Evolutionary conservation across 805 yeast genomes (phyloP), one percentile per base, ranked within the genome.

Genomic region (Myxozyma vanderwaltii): DNA sequence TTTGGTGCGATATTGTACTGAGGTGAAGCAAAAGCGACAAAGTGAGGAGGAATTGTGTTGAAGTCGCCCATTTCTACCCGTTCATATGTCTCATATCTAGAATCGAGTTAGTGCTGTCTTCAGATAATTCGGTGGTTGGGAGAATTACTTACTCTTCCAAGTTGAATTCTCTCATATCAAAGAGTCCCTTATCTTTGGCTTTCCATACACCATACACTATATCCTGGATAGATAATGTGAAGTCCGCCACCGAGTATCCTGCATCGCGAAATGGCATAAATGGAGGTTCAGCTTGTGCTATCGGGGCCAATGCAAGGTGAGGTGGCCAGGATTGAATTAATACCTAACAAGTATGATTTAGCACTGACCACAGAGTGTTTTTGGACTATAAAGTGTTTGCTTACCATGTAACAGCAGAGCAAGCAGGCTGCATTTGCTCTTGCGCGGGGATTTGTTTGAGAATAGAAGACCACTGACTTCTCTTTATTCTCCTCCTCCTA

Each of bases 291-390:
- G 86, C 83, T 73, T 94, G 98, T 1, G 94, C 84, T 54, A 94
- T 82, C 0, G 99, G 99, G 61, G 96, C 97, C 64, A 94, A 75
- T 0, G 91, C 99, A 73, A 94, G 94, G 74, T 94, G 99, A 0
- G 99, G 99, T 1, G 97, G 90, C 99, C 99, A 94, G 13, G 90
- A 86, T 72, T 94, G 99, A 17, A 94, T 92, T 55, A 94, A 75
- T 0, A 94, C 82, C 66, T 63, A 26, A 8, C n/a, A n/a, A n/a
- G n/a, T n/a, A n/a, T n/a, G n/a, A 39, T 33, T 35, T 13, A 26
- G 5, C 8, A 40, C 29, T 1, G 21, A 24, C 17, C 13, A 24
- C 43, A 43, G 17, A n/a, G 12, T 6, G 23, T 4, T 40, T 3
- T 13, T 12, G 2, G 26, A n/a, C 8, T 33, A n/a, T 38, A 24